Evolutionary conservation across 768 basidiomycete species (phyloP), one percentile per base, ranked within the genome.

Genomic region (Hortiboletus flavorubellus): DNA sequence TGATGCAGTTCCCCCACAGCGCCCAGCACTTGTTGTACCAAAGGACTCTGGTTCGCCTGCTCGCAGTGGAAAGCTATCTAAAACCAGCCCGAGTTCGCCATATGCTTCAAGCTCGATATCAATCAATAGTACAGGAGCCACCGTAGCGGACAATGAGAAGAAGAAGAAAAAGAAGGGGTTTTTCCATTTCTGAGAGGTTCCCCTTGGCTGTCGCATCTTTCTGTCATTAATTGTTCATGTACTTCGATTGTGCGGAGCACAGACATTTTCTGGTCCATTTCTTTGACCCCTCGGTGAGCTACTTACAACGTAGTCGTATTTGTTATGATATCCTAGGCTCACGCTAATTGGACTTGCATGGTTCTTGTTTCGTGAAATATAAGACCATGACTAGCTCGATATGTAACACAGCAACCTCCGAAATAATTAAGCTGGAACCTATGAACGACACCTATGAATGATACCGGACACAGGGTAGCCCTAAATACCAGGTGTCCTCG

Each of bases 111-210:
- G 84, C 41, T 80, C 74, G n/a, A 72, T 75, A 16, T 78, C 81
- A 12, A 53, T 64, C 34, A 68, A 75, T 15, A 72, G 73, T 35
- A 76, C 79, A 3, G 64, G 67, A 15, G 70, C 67, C 0, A 63
- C 71, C 16, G 70, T 69, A 4, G 66, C 59, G 11, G 78, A 78
- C 59, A 78, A 80, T 56, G 79, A 83, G 62, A 83, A 88, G 70
- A 86, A 89, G 76, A 86, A 87, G 76, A 91, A 89, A 79, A 89
- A 85, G 71, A 82, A 80, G 53, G 80, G 84, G 14, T 75, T 87
- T 56, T 87, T 90, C 72, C 78, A 80, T 31, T 89, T 91, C 64
- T 85, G 62, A 75, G 16, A 8, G 16, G 6, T 44, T 21, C 16
- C 39, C 8, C 15, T 40, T 29, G 3, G 14, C 16, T 30, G n/a